These are phyloP conservation scores for Malus sylvestris DNA, from an alignment of 306 rosid genomes.

Conservation along the genomic window DNA sequence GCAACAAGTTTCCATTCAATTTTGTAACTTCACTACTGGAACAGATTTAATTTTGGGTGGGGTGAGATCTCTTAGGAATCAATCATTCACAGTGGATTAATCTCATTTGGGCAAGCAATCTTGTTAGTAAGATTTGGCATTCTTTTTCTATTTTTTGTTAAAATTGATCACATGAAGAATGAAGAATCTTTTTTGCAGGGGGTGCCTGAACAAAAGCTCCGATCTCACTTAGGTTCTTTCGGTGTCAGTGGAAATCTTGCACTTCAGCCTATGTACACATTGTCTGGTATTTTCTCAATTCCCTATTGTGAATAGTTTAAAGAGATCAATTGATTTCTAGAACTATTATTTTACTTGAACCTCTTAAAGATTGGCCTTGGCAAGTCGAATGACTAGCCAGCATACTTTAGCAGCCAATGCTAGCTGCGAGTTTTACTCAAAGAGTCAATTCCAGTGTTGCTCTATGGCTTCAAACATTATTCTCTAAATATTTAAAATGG, in stretches of 20 bases:
- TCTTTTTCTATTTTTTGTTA: slow-evolving; percentile 5
- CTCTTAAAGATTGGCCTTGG: not conserved
- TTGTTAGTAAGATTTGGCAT: not conserved
- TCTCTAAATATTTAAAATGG: not conserved
- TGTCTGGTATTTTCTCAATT: slow-evolving; percentile 60
- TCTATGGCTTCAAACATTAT: not conserved
- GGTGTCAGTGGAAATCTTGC: slow-evolving; percentile 99
- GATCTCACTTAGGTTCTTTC: slow-evolving; percentile 88
- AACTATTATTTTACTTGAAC: not conserved
- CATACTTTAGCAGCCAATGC: not conserved
- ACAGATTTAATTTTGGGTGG: not conserved
- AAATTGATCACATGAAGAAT: not conserved
- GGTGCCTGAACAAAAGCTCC: slow-evolving; percentile 97
- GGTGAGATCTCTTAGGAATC: not conserved
- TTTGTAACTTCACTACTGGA: not conserved
- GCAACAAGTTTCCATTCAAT: not conserved
- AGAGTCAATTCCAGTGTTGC: not conserved
- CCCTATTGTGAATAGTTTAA: not conserved
- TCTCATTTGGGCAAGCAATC: not conserved
- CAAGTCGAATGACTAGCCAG: not conserved
- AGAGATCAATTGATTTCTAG: not conserved
- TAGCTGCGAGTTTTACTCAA: not conserved
- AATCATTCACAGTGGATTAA: not conserved
- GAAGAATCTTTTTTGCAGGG: slow-evolving; percentile 54
- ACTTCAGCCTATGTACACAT: slow-evolving; percentile 97